Base-by-base conservation (phyloP, 176 grass and related monocot species). In the Zoysia pacifica region DNA sequence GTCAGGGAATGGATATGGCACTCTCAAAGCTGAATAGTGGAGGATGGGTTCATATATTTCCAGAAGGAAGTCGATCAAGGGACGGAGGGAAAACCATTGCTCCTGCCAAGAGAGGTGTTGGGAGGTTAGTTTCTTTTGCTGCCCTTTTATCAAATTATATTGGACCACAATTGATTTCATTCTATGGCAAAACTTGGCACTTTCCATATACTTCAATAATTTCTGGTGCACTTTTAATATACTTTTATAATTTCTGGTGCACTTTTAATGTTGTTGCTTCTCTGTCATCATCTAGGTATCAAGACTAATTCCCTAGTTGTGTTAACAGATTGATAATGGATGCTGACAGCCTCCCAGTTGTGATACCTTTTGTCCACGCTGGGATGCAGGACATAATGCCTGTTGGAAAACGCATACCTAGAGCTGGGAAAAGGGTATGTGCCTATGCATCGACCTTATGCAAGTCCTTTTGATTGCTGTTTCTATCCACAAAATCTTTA, bases 11-110 rank as follows among this genome's bases (percentile, higher is more conserved):
- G 96, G 92, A 98, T 83, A 89, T 93, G 88, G 92, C 90, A 51
- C 82, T 99, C 16, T 91, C 90, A 6, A 99, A 99, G 73, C 72
- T 99, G 42, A 95, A 99, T 65, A 95, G 75, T 83, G 96, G 96
- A 66, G 92, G 96, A 71, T 99, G 92, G 96, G 92, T 99, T 86
- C 96, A 99, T 83, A 99, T 99, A 93, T 99, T 99, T 84, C 96
- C 92, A 2, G 92, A 99, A 89, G 92, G 96, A 85, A 93, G 92
- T 74, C 90, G 92, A 37, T 99, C 96, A 50, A 93, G 77, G 72
- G 92, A 99, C 76, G 88, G 92, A 77, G 96, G 96, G 28, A 99
- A 80, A 90, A 99, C 92, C 18, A 68, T 99, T 58, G 86, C 86
- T 83, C 81, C 88, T 81, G 82, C 96, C 69, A 95, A 95, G 71